Evolutionary conservation across 75 land plant species (phyloP).

Genomic region (Cunninghamia lanceolata): DNA sequence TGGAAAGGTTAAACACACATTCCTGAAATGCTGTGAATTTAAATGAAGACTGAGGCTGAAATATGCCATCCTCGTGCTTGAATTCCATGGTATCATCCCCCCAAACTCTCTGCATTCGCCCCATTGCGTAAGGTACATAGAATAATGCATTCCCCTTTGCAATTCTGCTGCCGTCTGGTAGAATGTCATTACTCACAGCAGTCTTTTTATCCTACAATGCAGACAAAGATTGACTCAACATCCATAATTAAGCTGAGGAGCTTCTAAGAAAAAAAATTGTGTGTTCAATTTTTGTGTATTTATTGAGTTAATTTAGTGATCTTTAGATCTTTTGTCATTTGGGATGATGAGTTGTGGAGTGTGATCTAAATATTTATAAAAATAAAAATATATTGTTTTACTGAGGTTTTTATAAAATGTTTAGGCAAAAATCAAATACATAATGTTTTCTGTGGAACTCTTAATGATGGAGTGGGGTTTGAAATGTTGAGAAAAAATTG

Average conservation of each 20-base stretch:
- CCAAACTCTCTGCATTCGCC: constrained; percentile 16
- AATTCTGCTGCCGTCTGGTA: constrained; percentile 30
- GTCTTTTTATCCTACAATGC: constrained; percentile 22
- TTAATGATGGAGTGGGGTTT: no score
- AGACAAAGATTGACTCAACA: no score
- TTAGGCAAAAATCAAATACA: no score
- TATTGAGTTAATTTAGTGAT: no score
- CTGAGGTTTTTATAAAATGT: neutral
- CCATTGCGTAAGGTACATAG: constrained; percentile 25
- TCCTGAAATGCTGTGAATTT: constrained; percentile 53
- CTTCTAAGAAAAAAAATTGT: neutral
- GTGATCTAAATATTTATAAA: no score
- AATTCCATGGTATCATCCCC: constrained; percentile 13
- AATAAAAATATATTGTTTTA: no score
- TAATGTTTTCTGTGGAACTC: no score
- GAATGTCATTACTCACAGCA: constrained; percentile 22
- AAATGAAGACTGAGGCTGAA: constrained; percentile 40
- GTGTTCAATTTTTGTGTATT: neutral
- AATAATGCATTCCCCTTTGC: constrained; percentile 9
- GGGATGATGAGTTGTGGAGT: no score
- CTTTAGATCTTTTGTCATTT: no score
- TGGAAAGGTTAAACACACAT: neutral
- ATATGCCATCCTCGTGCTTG: constrained; percentile 24
- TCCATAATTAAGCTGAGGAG: neutral
- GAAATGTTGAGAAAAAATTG: no score